Evolutionary conservation across 768 basidiomycete genomes (phyloP).

Genomic region (Podaxis sp.): DNA sequence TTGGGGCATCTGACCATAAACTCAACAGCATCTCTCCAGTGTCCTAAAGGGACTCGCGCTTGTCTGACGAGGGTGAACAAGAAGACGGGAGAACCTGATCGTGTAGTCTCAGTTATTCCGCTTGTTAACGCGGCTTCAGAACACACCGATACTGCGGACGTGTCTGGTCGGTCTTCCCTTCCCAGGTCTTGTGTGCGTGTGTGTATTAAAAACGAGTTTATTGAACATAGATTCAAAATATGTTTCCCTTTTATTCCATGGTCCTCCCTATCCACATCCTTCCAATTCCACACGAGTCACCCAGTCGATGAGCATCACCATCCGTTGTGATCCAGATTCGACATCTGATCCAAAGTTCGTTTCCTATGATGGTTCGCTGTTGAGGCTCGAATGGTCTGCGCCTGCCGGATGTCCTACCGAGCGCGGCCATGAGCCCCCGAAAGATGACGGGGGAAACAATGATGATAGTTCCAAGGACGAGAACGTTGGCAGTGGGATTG

Average conservation of each 20-base stretch:
- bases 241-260: conserved; percentile 56
- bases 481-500: conserved; percentile 69
- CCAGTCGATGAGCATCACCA: conserved; percentile 60
- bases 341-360: conserved; percentile 48
- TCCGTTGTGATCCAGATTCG: conserved; percentile 51
- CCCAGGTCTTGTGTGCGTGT: conserved; percentile 1
- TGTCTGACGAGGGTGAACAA: conserved; percentile 70
- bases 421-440: conserved; percentile 21
- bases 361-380: conserved; percentile 56
- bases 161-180: conserved; percentile 35
- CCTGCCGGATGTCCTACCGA: conserved; percentile 54
- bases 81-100: conserved; percentile 52
- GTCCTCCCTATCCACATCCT: conserved; percentile 55
- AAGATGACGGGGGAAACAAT: conserved; percentile 31
- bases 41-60: conserved; percentile 63
- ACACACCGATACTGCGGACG: conserved; percentile 29
- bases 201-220: conserved; percentile 12
- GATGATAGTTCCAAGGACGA: conserved; percentile 29
- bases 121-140: conserved; percentile 44
- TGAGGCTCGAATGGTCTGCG: conserved; percentile 61
- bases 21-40: conserved; percentile 41
- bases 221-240: conserved; percentile 47
- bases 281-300: conserved; percentile 37
- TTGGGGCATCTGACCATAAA: background rate
- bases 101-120: conserved; percentile 76